These are phyloP conservation scores for Chimonanthus praecox DNA, from an alignment of 164 flowering plant species.

Conservation along the genomic window DNA sequence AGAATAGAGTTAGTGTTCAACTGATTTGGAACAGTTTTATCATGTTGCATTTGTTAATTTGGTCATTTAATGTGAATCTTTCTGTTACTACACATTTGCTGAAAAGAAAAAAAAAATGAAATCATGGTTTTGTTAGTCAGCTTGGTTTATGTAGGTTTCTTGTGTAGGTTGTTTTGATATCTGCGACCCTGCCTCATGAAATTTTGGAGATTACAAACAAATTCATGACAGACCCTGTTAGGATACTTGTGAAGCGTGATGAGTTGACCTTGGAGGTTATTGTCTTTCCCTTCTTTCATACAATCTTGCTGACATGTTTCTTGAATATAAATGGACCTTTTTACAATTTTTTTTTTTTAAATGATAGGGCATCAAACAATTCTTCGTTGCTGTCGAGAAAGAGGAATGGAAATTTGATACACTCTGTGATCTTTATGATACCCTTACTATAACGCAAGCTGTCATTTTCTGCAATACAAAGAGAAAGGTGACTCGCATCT, in stretches of 20 bases:
- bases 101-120: too few species aligned
- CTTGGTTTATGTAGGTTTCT: background rate
- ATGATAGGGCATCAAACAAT: conserved; percentile 91
- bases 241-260: conserved; percentile 99
- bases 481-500: conserved; percentile 57
- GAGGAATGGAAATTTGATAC: conserved; percentile 99
- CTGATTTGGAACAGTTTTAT: too few species aligned
- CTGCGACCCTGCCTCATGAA: conserved; percentile 97
- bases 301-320: background rate
- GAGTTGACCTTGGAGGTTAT: conserved; percentile 92
- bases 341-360: background rate
- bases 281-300: background rate
- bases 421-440: conserved; percentile 89
- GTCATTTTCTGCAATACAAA: conserved; percentile 98
- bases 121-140: too few species aligned
- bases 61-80: too few species aligned
- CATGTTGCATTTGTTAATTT: too few species aligned
- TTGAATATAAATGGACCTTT: background rate
- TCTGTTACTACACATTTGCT: too few species aligned
- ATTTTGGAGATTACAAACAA: conserved; percentile 94
- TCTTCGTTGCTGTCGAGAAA: conserved; percentile 92
- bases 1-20: too few species aligned
- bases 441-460: conserved; percentile 95
- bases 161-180: conserved; percentile 77
- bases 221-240: conserved; percentile 97